Evolutionary conservation across 2,329 filamentous ascomycete genomes (phyloP).

Genomic region (Neonectria coccinea): DNA sequence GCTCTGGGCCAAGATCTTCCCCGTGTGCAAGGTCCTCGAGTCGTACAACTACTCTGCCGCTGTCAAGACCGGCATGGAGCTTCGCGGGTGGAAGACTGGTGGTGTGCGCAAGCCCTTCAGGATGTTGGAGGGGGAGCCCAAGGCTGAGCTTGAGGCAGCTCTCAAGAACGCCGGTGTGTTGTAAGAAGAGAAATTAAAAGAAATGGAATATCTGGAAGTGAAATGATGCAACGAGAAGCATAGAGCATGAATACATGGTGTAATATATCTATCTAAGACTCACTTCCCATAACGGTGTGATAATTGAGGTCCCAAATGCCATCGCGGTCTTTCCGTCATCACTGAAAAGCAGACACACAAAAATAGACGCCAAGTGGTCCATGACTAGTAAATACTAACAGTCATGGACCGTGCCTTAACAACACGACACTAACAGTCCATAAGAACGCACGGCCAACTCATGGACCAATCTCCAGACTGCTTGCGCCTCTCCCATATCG

Average conservation of each 20-base stretch:
- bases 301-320: no score
- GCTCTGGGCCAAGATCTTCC: constrained; percentile 62
- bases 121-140: constrained; percentile 47
- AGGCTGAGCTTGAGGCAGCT: constrained; percentile 51
- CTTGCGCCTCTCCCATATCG: constrained; percentile 47
- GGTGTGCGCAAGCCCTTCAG: constrained; percentile 62
- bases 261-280: neutral
- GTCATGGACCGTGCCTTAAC: no score
- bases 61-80: constrained; percentile 63
- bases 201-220: neutral
- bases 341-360: neutral
- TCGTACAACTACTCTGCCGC: constrained; percentile 59
- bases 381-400: no score
- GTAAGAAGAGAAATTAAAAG: constrained; percentile 10
- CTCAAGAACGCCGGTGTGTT: constrained; percentile 55
- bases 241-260: constrained; percentile 5
- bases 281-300: neutral
- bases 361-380: no score
- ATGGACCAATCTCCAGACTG: constrained; percentile 47
- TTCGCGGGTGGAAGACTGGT: constrained; percentile 59
- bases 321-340: no score
- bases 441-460: constrained; percentile 42
- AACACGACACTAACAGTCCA: no score
- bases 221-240: neutral
- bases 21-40: constrained; percentile 63